These are phyloP conservation scores for Lyophyllum decastes DNA, from an alignment of 768 basidiomycete species.

Conservation along the genomic window DNA sequence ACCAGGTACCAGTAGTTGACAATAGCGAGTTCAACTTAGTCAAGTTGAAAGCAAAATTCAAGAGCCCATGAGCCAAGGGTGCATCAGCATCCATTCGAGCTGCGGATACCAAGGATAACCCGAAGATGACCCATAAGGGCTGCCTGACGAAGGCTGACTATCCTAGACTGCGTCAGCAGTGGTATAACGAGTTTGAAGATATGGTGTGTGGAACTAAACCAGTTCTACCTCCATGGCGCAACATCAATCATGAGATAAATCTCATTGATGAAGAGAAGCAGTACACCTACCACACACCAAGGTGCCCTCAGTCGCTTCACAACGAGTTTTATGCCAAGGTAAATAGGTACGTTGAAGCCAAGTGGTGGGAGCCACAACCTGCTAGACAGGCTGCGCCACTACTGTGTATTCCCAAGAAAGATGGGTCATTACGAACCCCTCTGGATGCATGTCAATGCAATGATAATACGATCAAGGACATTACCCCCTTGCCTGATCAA, in stretches of 20 bases:
- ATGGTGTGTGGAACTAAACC: conserved; percentile 22
- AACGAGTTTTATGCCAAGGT: conserved; percentile 32
- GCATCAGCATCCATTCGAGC: not conserved
- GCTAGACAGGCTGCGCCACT: conserved; percentile 29
- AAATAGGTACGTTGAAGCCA: conserved; percentile 25
- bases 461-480: conserved; percentile 2
- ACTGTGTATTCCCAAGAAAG: conserved; percentile 31
- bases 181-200: conserved; percentile 21
- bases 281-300: conserved; percentile 30
- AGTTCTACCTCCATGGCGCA: conserved; percentile 32
- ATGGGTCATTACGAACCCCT: not conserved
- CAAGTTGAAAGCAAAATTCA: not conserved
- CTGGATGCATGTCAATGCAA: conserved; percentile 1
- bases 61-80: not conserved
- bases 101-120: not conserved
- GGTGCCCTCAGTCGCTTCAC: conserved; percentile 32
- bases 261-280: conserved; percentile 31
- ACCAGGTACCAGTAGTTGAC: not conserved
- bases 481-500: not conserved
- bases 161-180: conserved; percentile 16
- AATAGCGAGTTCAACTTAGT: not conserved
- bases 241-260: conserved; percentile 39
- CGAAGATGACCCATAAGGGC: too few species aligned
- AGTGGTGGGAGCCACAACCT: conserved; percentile 34
- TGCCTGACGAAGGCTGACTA: conserved; percentile 11